Base-by-base conservation (phyloP, 345 rosid genomes). In the Populus alba region DNA sequence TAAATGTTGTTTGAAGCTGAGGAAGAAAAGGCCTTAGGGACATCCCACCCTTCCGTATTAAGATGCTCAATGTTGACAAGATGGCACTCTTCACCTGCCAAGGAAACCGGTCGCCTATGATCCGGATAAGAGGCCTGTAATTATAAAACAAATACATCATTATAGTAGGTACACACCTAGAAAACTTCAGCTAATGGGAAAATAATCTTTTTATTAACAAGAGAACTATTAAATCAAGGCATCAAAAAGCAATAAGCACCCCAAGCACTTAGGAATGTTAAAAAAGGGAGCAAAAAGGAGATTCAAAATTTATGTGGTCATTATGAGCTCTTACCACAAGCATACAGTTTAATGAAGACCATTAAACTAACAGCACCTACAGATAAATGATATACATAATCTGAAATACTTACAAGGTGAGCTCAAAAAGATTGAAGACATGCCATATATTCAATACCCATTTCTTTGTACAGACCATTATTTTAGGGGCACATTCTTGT, bases 41-140 rank as follows among this genome's bases (percentile, higher is more conserved):
- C 66, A 94, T 74, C 71, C 98, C 98, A 75, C 99, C 98, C 88
- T 92, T 92, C 77, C 89, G 87, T 81, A 94, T 92, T 72, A 96
- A 81, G 83, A 92, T 84, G 81, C 85, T 91, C 73, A 96, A 86
- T 12, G 99, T 91, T 37, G 97, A 89, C 80, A 96, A 87, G 80
- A 96, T 96, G 37, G 98, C 97, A 83, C 97, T 91, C 87, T 96
- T 96, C 82, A 96, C 98, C 86, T 94, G 99, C 99, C 99, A 96
- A 62, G 99, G 98, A 84, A 96, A 96, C 43, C 97, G 92, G 74
- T 96, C 98, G 76, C 99, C 98, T 79, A 96, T 89, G 79, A 96
- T 94, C 70, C 97, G 91, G 78, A 94, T 96, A 71, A 96, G 98
- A 59, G 99, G 99, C 91, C 98, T 94, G 97, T 82, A 85, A 75